Evolutionary conservation across 495 filamentous ascomycete species (phyloP).

Genomic region (Xylaria castorea): DNA sequence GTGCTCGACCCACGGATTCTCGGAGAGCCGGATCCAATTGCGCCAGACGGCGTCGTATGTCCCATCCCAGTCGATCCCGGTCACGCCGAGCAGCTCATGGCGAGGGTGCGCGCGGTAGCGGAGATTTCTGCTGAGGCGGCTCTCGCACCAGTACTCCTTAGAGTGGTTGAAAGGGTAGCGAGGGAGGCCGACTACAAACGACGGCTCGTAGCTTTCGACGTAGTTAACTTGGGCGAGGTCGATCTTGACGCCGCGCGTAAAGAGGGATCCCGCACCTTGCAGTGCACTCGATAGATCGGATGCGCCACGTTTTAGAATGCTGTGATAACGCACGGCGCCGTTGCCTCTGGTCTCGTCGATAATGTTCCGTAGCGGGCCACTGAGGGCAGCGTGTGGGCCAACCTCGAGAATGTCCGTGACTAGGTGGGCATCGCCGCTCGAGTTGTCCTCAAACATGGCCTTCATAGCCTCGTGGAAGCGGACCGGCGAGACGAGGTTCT

Average conservation of each 20-base stretch:
- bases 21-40: slow-evolving; percentile 45
- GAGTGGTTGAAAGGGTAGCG: slow-evolving; percentile 45
- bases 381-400: not conserved
- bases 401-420: not conserved
- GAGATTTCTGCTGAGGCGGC: slow-evolving; percentile 2
- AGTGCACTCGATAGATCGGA: not conserved
- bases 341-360: not conserved
- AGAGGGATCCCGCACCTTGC: not conserved
- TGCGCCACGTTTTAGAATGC: not conserved
- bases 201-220: not conserved
- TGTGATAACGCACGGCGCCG: not conserved
- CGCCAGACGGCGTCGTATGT: slow-evolving; percentile 49
- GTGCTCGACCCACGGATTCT: slow-evolving; percentile 54
- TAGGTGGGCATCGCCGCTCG: not conserved
- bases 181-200: not conserved
- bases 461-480: not conserved
- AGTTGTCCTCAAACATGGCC: not conserved
- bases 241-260: not conserved
- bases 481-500: slow-evolving; percentile 2
- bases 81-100: slow-evolving; percentile 27
- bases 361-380: not conserved
- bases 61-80: slow-evolving; percentile 36
- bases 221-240: not conserved
- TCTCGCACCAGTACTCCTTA: not conserved
- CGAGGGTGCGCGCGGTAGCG: slow-evolving; percentile 10